phyloP scores from a whole-genome alignment of 345 rosid species.

The Lumnitzera racemosa region DNA sequence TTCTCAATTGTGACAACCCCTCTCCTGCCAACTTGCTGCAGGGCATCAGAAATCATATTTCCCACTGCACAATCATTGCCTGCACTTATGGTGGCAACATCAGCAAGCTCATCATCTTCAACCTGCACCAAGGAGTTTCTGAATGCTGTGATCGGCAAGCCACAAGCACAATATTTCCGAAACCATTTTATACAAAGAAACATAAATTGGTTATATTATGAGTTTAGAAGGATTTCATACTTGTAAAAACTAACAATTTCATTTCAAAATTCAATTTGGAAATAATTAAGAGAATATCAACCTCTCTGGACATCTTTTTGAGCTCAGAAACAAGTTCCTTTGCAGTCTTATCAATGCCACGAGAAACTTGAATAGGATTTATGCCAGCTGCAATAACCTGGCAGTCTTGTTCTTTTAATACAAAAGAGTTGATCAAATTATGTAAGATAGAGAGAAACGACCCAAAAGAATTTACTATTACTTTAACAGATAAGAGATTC shows the following conservation, averaged over 20 bases:
- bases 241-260: too few species aligned
- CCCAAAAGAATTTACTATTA: background rate
- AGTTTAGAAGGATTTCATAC: too few species aligned
- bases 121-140: slow-evolving; percentile 38
- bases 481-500: background rate
- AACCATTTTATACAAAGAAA: background rate
- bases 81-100: slow-evolving; percentile 88
- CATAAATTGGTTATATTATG: background rate
- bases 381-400: slow-evolving; percentile 81
- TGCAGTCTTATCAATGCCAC: slow-evolving; percentile 76
- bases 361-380: slow-evolving; percentile 76
- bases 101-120: slow-evolving; percentile 68
- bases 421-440: background rate
- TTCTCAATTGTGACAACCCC: slow-evolving; percentile 75
- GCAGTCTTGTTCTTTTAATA: slow-evolving; percentile 12
- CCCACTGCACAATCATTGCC: slow-evolving; percentile 76
- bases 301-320: slow-evolving; percentile 84
- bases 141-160: slow-evolving; percentile 4
- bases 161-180: background rate
- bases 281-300: slow-evolving; percentile 10
- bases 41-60: slow-evolving; percentile 63
- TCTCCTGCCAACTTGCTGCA: slow-evolving; percentile 56
- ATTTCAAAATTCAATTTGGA: too few species aligned
- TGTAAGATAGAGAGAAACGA: background rate
- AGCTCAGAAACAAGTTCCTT: slow-evolving; percentile 78